Percentiles rank a stretch among this genome's conserved stretches.
Conservation (phyloP, 179 eudicot species). For the Pouteria campechiana region DNA sequence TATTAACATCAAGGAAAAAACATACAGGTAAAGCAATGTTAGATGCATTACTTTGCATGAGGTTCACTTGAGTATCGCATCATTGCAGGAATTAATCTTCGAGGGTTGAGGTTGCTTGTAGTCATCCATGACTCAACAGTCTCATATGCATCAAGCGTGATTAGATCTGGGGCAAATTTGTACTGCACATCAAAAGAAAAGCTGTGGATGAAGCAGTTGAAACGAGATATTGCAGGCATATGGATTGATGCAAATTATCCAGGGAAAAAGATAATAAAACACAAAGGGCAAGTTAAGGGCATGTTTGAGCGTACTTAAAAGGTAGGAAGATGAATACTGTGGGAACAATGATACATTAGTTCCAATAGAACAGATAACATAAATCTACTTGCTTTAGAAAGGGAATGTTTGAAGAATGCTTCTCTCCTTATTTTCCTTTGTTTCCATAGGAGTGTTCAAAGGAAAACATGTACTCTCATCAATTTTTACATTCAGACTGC, state of each 20-base stretch:
- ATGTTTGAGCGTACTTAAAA: not conserved
- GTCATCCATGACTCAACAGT: conserved; percentile 99
- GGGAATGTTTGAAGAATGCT: no score
- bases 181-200: conserved; percentile 42
- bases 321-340: not conserved
- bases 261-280: not conserved
- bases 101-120: conserved; percentile 71
- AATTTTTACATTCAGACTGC: no score
- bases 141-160: conserved; percentile 99
- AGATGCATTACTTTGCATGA: conserved; percentile 68
- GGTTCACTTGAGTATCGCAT: conserved; percentile 98
- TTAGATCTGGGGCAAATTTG: conserved; percentile 96
- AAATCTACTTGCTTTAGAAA: no score
- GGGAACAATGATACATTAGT: not conserved
- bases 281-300: not conserved
- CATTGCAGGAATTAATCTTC: conserved; percentile 96
- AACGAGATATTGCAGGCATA: not conserved
- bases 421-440: no score
- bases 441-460: no score
- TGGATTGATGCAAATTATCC: not conserved
- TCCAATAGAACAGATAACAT: no score
- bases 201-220: not conserved
- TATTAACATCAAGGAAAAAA: not conserved
- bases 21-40: not conserved
- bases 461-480: no score